These are phyloP conservation scores for Fusarium oxysporum DNA, from an alignment of 2,329 filamentous ascomycete species.

Conservation along the genomic window DNA sequence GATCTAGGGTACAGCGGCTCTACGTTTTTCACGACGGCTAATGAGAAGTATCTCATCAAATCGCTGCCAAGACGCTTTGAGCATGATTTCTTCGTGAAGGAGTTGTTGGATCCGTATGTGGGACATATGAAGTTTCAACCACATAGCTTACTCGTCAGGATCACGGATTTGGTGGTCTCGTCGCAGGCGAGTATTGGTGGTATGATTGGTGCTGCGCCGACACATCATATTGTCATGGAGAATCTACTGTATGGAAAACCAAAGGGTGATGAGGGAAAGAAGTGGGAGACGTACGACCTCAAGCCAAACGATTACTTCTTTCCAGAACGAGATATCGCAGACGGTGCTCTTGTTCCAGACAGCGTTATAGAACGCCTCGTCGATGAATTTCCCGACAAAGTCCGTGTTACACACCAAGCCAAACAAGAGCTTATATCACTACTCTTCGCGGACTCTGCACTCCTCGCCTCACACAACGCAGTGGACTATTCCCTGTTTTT, in stretches of 20 bases:
- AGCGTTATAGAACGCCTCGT: conserved; percentile 74
- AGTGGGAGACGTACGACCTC: conserved; percentile 80
- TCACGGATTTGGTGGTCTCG: conserved; percentile 75
- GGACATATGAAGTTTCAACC: conserved; percentile 71
- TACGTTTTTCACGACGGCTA: conserved; percentile 76
- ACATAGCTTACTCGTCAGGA: conserved; percentile 73
- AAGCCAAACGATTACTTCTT: conserved; percentile 82
- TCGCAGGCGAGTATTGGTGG: conserved; percentile 68
- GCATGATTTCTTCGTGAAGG: conserved; percentile 75
- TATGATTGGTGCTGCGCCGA: conserved; percentile 69
- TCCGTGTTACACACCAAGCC: conserved; percentile 66
- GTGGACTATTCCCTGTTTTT: conserved; percentile 83
- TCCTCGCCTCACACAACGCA: conserved; percentile 71
- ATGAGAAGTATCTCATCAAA: conserved; percentile 77
- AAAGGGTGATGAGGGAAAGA: conserved; percentile 50
- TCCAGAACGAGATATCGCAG: conserved; percentile 77
- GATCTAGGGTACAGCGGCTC: conserved; percentile 81
- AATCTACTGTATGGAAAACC: conserved; percentile 74
- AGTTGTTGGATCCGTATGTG: conserved; percentile 73
- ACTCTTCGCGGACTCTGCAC: conserved; percentile 70
- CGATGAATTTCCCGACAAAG: conserved; percentile 75
- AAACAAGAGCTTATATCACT: conserved; percentile 66
- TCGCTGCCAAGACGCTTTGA: conserved; percentile 77
- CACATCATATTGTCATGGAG: conserved; percentile 83
- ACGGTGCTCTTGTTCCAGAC: conserved; percentile 70